These are phyloP conservation scores for Sarocladium brachiariae DNA, from an alignment of 2,329 filamentous ascomycete species.

Conservation along the genomic window DNA sequence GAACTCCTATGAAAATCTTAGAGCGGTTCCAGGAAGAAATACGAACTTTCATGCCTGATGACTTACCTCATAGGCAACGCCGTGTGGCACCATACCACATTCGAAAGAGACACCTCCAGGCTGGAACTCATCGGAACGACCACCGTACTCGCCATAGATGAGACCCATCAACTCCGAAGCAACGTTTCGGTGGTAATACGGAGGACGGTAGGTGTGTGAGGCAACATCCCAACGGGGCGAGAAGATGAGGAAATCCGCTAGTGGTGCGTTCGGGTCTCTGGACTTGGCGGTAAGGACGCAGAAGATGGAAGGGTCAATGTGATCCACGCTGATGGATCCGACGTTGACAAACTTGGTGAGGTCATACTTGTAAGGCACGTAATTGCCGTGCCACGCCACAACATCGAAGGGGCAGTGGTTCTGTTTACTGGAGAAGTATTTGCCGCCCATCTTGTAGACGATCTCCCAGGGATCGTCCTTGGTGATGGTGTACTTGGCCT, in stretches of 20 bases:
- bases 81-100: conserved; percentile 40
- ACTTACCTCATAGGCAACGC: conserved; percentile 31
- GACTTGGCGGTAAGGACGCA: conserved; percentile 57
- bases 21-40: background rate
- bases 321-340: conserved; percentile 53
- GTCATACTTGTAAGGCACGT: conserved; percentile 53
- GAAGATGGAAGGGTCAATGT: conserved; percentile 61
- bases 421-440: conserved; percentile 51
- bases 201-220: conserved; percentile 54
- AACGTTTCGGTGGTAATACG: conserved; percentile 58
- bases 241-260: conserved; percentile 62
- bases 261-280: conserved; percentile 43
- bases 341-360: conserved; percentile 43
- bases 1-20: conserved; percentile 41
- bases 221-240: conserved; percentile 61
- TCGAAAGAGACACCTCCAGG: conserved; percentile 38
- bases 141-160: conserved; percentile 29
- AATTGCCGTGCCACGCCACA: conserved; percentile 61
- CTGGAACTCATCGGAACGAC: conserved; percentile 33
- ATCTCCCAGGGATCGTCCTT: conserved; percentile 42
- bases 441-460: conserved; percentile 50
- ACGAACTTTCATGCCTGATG: conserved; percentile 8
- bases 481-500: conserved; percentile 41
- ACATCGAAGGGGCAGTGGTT: conserved; percentile 59
- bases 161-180: conserved; percentile 52